These are phyloP conservation scores for Hortiboletus campestris DNA, from an alignment of 768 basidiomycete species.

Conservation along the genomic window DNA sequence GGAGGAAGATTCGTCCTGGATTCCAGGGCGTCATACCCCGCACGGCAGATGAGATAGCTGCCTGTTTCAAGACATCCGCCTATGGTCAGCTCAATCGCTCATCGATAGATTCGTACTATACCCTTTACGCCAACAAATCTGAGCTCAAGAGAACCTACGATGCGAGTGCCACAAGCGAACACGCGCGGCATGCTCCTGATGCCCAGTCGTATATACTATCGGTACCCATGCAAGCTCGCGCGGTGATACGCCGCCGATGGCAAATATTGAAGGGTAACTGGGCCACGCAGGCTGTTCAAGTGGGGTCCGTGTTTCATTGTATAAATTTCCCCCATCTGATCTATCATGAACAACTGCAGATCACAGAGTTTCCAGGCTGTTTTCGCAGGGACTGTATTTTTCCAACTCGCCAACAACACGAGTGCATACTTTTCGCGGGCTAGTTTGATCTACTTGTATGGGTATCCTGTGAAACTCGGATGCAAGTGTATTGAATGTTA, in stretches of 20 bases:
- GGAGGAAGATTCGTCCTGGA: conserved; percentile 48
- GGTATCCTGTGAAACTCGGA: neutral
- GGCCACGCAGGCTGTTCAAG: conserved; percentile 33
- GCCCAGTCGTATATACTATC: conserved; percentile 47
- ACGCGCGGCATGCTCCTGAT: conserved; percentile 43
- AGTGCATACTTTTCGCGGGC: conserved; percentile 52
- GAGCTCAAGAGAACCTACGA: conserved; percentile 44
- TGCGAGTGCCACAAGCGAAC: conserved; percentile 49
- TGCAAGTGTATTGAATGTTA: neutral
- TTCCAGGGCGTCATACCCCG: conserved; percentile 43
- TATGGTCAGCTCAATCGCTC: conserved; percentile 41
- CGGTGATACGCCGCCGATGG: conserved; percentile 45
- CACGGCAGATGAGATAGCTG: conserved; percentile 57
- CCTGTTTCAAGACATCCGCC: conserved; percentile 42
- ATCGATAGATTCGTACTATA: conserved; percentile 46
- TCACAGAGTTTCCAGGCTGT: conserved; percentile 27
- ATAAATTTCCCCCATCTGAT: neutral
- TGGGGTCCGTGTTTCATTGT: conserved; percentile 30
- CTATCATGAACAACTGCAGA: conserved; percentile 29
- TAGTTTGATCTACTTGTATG: conserved; percentile 74
- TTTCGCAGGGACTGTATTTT: conserved; percentile 40
- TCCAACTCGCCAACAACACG: conserved; percentile 36
- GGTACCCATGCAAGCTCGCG: conserved; percentile 41
- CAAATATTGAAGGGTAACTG: conserved; percentile 44
- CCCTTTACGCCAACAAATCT: conserved; percentile 43